Evolutionary conservation across 2,329 filamentous ascomycete species (phyloP).

Genomic region (Fusarium sp.): DNA sequence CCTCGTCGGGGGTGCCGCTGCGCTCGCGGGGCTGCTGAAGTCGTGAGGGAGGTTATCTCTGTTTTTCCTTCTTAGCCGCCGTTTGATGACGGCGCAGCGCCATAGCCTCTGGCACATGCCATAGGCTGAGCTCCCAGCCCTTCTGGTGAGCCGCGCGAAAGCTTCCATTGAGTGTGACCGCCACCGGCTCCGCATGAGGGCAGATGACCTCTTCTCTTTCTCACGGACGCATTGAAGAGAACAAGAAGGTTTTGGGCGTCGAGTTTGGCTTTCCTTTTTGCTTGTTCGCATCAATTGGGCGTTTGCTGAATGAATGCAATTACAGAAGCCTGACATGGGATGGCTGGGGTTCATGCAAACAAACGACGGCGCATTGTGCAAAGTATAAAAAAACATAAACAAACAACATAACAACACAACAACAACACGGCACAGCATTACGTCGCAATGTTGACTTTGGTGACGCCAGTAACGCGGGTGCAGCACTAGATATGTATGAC

Average conservation of each 20-base stretch:
- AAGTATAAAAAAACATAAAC: constrained; percentile 4
- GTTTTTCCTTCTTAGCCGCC: constrained; percentile 22
- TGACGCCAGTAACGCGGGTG: constrained; percentile 5
- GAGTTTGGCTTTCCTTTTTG: constrained; percentile 13
- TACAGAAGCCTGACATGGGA: constrained; percentile 10
- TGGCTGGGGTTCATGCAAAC: constrained; percentile 29
- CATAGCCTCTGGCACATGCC: constrained; percentile 8
- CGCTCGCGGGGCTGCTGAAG: not conserved
- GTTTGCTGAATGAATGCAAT: constrained; percentile 12
- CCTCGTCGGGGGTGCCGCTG: not conserved
- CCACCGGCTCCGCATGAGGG: constrained; percentile 7
- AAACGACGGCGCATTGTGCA: not conserved
- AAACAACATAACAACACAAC: constrained; percentile 13
- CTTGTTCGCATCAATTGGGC: constrained; percentile 16
- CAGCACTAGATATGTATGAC: constrained; percentile 1
- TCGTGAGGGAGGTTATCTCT: constrained; percentile 11
- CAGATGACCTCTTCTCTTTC: not conserved
- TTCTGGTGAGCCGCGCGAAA: constrained; percentile 17
- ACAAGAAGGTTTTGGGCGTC: not conserved
- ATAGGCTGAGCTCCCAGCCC: constrained; percentile 35
- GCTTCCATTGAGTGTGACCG: constrained; percentile 5
- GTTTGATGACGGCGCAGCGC: constrained; percentile 21
- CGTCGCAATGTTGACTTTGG: constrained; percentile 28
- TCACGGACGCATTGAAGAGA: not conserved
- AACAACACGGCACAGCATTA: not conserved